Evolutionary conservation across 1,284 basidiomycete genomes (phyloP).

Genomic region (Moniliella sp.): DNA sequence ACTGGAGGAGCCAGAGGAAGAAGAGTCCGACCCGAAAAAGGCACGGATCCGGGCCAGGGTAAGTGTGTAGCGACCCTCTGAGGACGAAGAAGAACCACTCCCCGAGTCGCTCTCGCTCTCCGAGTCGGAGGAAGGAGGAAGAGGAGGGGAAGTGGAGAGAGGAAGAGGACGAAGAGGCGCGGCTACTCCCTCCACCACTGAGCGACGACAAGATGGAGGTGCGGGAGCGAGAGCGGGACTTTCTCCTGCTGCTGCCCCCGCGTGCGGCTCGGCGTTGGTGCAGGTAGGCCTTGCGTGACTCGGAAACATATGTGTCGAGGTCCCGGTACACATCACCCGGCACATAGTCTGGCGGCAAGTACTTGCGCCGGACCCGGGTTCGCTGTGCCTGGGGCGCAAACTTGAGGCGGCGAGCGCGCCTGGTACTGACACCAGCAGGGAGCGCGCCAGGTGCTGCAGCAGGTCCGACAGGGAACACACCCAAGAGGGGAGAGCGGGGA

Average conservation of each 20-base stretch:
- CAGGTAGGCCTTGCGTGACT: slow-evolving; percentile 9
- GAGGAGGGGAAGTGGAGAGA: neutral
- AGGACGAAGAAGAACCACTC: slow-evolving; percentile 9
- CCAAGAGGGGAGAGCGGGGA: too few species aligned
- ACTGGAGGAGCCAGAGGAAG: slow-evolving; percentile 4
- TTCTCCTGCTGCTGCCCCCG: slow-evolving; percentile 3
- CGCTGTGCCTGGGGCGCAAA: slow-evolving; percentile 28
- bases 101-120: slow-evolving; percentile 5
- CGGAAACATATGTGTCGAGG: slow-evolving; percentile 22
- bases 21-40: slow-evolving; percentile 18
- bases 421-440: too few species aligned
- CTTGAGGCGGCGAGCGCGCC: slow-evolving; percentile 1
- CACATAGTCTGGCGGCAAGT: slow-evolving; percentile 20
- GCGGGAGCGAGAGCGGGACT: slow-evolving; percentile 1
- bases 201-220: slow-evolving; percentile 3
- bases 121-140: slow-evolving; percentile 4
- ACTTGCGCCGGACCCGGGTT: slow-evolving; percentile 15
- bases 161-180: slow-evolving; percentile 7
- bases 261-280: slow-evolving; percentile 2
- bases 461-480: too few species aligned
- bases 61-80: slow-evolving; percentile 9
- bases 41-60: slow-evolving; percentile 23
- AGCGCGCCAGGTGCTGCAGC: too few species aligned
- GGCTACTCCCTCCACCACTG: slow-evolving; percentile 6
- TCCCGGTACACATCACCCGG: slow-evolving; percentile 22